Evolutionary conservation across 2,329 filamentous ascomycete species (phyloP).

Genomic region (Sporothrix brunneoviolacea): DNA sequence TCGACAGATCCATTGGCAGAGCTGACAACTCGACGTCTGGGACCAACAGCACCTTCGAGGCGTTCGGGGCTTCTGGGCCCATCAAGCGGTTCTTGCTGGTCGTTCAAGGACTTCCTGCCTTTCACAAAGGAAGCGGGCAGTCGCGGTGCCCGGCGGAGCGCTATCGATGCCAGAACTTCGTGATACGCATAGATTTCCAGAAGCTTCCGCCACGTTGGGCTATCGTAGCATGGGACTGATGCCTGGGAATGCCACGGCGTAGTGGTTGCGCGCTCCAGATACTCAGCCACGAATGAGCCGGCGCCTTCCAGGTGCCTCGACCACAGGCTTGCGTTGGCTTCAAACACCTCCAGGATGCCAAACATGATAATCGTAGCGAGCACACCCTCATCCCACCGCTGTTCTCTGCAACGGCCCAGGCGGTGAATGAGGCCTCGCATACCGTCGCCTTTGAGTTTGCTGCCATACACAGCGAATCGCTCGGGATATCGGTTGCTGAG

Average conservation of each 20-base stretch:
- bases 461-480: not conserved
- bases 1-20: not conserved
- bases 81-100: too few species aligned
- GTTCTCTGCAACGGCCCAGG: not conserved
- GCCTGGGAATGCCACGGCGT: not conserved
- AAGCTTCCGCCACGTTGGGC: not conserved
- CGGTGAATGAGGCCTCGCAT: conserved; percentile 1
- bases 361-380: conserved; percentile 5
- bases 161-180: conserved; percentile 3
- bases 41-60: too few species aligned
- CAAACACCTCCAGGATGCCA: conserved; percentile 1
- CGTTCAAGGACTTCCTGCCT: not conserved
- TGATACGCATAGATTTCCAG: conserved; percentile 6
- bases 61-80: not conserved
- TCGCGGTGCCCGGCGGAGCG: not conserved
- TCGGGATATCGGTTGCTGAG: conserved; percentile 21
- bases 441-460: not conserved
- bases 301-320: conserved; percentile 2
- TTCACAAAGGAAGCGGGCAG: not conserved
- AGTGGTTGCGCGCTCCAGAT: not conserved
- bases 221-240: not conserved
- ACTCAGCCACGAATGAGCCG: not conserved
- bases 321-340: conserved; percentile 2
- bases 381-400: not conserved
- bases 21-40: too few species aligned